These are phyloP conservation scores for Dentipellis fragilis DNA, from an alignment of 768 basidiomycete species.

Conservation along the genomic window DNA sequence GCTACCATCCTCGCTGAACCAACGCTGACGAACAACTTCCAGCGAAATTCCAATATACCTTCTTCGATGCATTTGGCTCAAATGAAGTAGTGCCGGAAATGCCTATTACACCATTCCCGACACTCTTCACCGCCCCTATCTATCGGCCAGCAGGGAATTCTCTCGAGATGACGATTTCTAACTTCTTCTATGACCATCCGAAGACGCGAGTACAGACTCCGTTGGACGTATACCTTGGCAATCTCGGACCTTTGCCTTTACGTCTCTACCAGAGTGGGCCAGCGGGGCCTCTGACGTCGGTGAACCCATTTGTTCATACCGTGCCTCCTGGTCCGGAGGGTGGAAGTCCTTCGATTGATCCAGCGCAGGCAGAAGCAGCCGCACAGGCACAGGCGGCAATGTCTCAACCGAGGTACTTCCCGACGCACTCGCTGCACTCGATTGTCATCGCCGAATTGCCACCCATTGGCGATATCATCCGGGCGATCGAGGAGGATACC, in stretches of 20 bases:
- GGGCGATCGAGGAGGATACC: conserved; percentile 67
- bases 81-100: conserved; percentile 66
- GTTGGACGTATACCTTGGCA: conserved; percentile 83
- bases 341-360: conserved; percentile 4
- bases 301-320: conserved; percentile 48
- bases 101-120: conserved; percentile 87
- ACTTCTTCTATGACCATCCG: conserved; percentile 78
- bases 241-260: conserved; percentile 74
- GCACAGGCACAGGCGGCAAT: conserved; percentile 10
- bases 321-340: conserved; percentile 24
- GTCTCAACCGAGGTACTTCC: conserved; percentile 39
- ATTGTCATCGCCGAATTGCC: conserved; percentile 86
- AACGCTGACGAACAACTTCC: conserved; percentile 14
- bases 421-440: conserved; percentile 53
- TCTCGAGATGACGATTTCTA: conserved; percentile 76
- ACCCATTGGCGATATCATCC: conserved; percentile 60
- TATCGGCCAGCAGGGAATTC: conserved; percentile 65
- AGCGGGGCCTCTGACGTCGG: conserved; percentile 55
- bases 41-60: conserved; percentile 94
- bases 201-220: conserved; percentile 55
- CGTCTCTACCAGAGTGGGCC: conserved; percentile 68
- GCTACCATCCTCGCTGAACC: conserved; percentile 4
- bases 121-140: conserved; percentile 68
- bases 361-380: conserved; percentile 5
- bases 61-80: conserved; percentile 83